Conservation (phyloP, 2,329 filamentous ascomycete species). For the Aspergillus pseudoterreus region DNA sequence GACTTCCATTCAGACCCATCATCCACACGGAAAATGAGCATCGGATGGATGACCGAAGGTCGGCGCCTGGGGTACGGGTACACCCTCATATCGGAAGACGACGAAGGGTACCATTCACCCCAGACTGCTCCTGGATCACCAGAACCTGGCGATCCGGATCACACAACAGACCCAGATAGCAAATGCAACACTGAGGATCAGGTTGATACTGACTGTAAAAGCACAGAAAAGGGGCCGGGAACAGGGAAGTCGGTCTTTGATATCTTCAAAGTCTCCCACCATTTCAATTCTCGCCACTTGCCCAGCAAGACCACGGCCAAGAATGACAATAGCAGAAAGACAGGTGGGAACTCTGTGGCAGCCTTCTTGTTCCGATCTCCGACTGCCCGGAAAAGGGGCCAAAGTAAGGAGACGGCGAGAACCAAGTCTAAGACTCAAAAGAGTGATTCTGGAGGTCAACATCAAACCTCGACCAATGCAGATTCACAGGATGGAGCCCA, state of each 20-base stretch:
- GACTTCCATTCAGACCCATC: background rate
- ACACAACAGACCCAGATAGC: background rate
- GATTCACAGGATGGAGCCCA: background rate
- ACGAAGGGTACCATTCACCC: conserved; percentile 9
- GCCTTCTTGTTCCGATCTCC: no score
- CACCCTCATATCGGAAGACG: conserved; percentile 27
- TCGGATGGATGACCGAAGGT: conserved; percentile 42
- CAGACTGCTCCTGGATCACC: background rate
- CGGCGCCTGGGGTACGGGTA: conserved; percentile 40
- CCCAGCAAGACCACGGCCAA: no score
- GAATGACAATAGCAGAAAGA: no score
- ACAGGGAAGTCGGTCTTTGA: conserved; percentile 7
- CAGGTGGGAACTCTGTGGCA: no score
- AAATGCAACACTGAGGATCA: no score
- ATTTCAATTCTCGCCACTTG: conserved; percentile 1
- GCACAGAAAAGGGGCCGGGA: no score
- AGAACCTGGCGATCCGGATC: background rate
- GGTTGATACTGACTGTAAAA: no score
- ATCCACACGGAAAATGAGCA: conserved; percentile 32
- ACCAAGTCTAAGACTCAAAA: conserved; percentile 1
- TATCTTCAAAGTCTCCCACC: conserved; percentile 12
- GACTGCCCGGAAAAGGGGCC: no score
- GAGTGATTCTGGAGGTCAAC: conserved; percentile 4
- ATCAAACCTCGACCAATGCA: conserved; percentile 3
- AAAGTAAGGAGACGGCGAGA: background rate